These are phyloP conservation scores for Vaccinium corymbosum DNA, from an alignment of 148 eudicot species.

Conservation along the genomic window DNA sequence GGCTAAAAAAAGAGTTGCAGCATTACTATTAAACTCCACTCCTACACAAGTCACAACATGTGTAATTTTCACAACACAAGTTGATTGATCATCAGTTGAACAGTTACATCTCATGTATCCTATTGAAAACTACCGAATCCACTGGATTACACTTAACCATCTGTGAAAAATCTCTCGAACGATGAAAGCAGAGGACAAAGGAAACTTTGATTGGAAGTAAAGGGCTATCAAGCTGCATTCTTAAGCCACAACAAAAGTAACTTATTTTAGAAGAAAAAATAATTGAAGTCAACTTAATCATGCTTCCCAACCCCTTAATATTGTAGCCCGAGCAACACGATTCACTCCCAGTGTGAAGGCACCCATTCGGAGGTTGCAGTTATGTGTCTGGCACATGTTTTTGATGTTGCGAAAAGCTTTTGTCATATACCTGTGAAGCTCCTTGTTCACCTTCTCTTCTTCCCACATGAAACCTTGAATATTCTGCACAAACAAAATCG, in stretches of 20 bases:
- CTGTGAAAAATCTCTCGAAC: not conserved
- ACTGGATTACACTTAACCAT: not conserved
- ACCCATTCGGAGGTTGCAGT: constrained; percentile 59
- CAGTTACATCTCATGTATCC: not conserved
- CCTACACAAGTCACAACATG: not conserved
- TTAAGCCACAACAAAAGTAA: not conserved
- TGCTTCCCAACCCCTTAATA: constrained; percentile 56
- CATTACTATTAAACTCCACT: not conserved
- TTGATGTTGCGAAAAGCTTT: constrained; percentile 45
- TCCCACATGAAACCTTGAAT: constrained; percentile 69
- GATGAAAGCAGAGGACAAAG: not conserved
- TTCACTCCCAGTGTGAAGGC: constrained; percentile 52
- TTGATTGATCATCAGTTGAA: not conserved
- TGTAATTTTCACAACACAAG: not conserved
- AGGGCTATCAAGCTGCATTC: constrained; percentile 4
- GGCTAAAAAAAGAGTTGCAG: not conserved
- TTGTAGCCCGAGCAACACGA: constrained; percentile 55
- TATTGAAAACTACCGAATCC: not conserved
- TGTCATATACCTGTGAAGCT: constrained; percentile 50
- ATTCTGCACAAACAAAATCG: constrained; percentile 37
- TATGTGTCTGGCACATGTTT: constrained; percentile 44
- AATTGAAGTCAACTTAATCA: not conserved
- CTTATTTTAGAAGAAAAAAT: not conserved
- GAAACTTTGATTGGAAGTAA: not conserved
- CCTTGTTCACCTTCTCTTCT: constrained; percentile 55